Percentiles rank a stretch among this genome's conserved stretches.
Conservation (phyloP, 2,329 filamentous ascomycete species). For the Aspergillus floridensis region DNA sequence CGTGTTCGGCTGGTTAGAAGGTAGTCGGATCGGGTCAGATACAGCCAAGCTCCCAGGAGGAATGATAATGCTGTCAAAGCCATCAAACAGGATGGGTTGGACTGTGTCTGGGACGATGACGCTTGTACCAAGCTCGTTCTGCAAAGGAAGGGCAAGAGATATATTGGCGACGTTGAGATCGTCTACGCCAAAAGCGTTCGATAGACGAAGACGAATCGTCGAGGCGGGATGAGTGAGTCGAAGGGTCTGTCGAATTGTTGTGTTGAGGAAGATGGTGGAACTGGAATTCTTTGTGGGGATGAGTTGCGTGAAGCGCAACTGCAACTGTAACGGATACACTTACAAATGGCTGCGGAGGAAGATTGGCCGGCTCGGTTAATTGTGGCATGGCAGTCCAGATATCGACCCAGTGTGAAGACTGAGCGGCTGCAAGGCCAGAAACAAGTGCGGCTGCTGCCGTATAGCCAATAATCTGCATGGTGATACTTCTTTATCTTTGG, state of each 20-base stretch:
- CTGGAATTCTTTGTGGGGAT: slow-evolving; percentile 47
- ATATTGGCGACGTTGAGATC: slow-evolving; percentile 60
- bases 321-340: slow-evolving; percentile 18
- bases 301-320: slow-evolving; percentile 10
- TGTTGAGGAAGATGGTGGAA: slow-evolving; percentile 56
- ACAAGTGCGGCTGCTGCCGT: not conserved
- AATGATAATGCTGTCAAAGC: slow-evolving; percentile 50
- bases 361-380: slow-evolving; percentile 60
- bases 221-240: slow-evolving; percentile 57
- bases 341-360: slow-evolving; percentile 61
- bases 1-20: slow-evolving; percentile 46
- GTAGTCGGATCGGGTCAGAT: slow-evolving; percentile 60
- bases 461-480: not conserved
- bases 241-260: slow-evolving; percentile 65
- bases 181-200: slow-evolving; percentile 63
- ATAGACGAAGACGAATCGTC: slow-evolving; percentile 61
- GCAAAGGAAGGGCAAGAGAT: slow-evolving; percentile 55
- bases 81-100: slow-evolving; percentile 58
- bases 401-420: slow-evolving; percentile 53
- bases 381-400: slow-evolving; percentile 68
- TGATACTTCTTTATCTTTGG: no score
- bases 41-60: slow-evolving; percentile 58
- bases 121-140: slow-evolving; percentile 46
- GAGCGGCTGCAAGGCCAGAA: not conserved
- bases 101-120: slow-evolving; percentile 54